Percentiles rank a stretch among this genome's conserved stretches.
These are phyloP conservation scores for Leptomonas pyrrhocoris DNA, from an alignment of 208 protist species.

Conservation along the genomic window DNA sequence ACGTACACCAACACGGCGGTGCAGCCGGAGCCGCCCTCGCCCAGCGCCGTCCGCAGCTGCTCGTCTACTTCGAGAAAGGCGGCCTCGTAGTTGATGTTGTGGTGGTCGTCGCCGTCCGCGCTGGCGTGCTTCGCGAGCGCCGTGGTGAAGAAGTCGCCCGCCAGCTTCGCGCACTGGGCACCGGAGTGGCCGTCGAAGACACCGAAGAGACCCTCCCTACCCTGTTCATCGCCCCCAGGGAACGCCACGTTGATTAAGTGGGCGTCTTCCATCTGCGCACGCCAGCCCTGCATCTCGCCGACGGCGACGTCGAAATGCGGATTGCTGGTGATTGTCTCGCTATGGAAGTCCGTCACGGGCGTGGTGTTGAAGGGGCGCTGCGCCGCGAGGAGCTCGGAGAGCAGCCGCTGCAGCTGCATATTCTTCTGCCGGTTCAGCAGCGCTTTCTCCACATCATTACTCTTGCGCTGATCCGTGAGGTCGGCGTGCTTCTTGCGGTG, in stretches of 20 bases:
- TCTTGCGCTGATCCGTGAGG: slow-evolving; percentile 42
- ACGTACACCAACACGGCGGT: slow-evolving; percentile 78
- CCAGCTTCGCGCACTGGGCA: slow-evolving; percentile 45
- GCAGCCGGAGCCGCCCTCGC: slow-evolving; percentile 60
- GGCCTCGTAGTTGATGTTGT: slow-evolving; percentile 61
- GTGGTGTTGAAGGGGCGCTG: slow-evolving; percentile 61
- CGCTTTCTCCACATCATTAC: slow-evolving; percentile 51
- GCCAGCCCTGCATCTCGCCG: slow-evolving; percentile 89
- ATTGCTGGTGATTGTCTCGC: slow-evolving; percentile 49
- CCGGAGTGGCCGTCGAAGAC: slow-evolving; percentile 92
- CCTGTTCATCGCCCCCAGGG: slow-evolving; percentile 28
- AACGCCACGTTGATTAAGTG: slow-evolving; percentile 74
- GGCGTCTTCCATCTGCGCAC: slow-evolving; percentile 89
- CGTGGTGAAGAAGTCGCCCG: slow-evolving; percentile 41
- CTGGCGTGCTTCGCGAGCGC: slow-evolving; percentile 38
- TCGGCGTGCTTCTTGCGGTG: slow-evolving; percentile 46
- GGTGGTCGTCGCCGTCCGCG: slow-evolving; percentile 15
- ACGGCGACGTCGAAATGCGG: slow-evolving; percentile 76
- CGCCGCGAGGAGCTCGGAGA: slow-evolving; percentile 57
- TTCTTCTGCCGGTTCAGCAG: slow-evolving; percentile 62
- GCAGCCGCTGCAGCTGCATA: slow-evolving; percentile 70
- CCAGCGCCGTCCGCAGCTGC: slow-evolving; percentile 34
- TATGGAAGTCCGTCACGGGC: slow-evolving; percentile 74
- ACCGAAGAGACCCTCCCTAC: slow-evolving; percentile 69
- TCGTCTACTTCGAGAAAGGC: slow-evolving; percentile 78